A percentile compares a stretch with the other conserved stretches of the same genome.
phyloP scores from a whole-genome alignment of 805 yeast species.

The Cyberlindnera amylophila region DNA sequence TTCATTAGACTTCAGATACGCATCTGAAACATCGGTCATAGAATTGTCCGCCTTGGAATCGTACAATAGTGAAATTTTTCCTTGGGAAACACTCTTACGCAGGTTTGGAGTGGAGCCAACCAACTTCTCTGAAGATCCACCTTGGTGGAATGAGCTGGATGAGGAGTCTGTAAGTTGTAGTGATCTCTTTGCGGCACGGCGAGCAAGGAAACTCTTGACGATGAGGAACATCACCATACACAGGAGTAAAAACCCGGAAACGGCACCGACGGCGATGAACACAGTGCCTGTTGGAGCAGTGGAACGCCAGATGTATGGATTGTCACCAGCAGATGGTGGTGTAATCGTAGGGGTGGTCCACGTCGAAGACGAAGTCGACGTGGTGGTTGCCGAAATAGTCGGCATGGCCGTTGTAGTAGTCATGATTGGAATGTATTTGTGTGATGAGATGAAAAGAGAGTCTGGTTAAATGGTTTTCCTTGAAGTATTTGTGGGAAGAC shows the following conservation, averaged over 20 bases:
- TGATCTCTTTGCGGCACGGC: conserved; percentile 47
- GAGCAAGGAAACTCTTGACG: conserved; percentile 44
- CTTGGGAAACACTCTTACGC: conserved; percentile 14
- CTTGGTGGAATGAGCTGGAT: conserved; percentile 16
- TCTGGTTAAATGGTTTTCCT: background rate
- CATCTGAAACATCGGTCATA: conserved; percentile 15
- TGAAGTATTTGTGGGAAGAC: background rate
- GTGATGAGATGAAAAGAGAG: background rate
- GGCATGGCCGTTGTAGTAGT: conserved; percentile 11
- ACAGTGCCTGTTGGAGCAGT: conserved; percentile 70
- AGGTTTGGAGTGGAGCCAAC: conserved; percentile 4
- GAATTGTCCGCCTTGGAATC: conserved; percentile 14
- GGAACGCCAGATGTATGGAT: conserved; percentile 59
- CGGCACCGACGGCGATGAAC: conserved; percentile 74
- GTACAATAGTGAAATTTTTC: conserved; percentile 21
- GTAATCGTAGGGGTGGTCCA: conserved; percentile 33
- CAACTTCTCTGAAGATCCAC: conserved; percentile 13
- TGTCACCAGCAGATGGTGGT: conserved; percentile 53
- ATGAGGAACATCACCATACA: conserved; percentile 51
- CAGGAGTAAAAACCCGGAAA: conserved; percentile 56
- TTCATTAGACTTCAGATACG: conserved; percentile 8
- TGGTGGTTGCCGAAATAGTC: conserved; percentile 10
- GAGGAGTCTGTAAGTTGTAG: conserved; percentile 25
- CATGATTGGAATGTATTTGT: background rate
- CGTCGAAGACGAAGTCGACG: conserved; percentile 15